These are phyloP conservation scores for Wallacemonas sp. DNA, from an alignment of 208 protist genomes.

Conservation along the genomic window DNA sequence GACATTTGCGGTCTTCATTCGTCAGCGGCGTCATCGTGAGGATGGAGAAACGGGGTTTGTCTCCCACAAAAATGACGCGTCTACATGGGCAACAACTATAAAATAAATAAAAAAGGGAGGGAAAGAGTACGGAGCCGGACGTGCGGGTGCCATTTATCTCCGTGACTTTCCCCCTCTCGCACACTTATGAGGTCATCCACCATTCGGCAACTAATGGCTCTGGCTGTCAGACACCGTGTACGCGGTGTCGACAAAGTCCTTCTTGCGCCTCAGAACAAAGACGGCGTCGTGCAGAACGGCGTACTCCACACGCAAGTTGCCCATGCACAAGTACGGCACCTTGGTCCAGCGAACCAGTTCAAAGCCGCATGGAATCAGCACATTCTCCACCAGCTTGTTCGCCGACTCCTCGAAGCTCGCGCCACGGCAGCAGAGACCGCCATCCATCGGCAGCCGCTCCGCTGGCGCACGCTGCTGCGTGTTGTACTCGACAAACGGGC, in stretches of 20 bases:
- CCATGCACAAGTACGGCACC: constrained; percentile 85
- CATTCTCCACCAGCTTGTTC: constrained; percentile 69
- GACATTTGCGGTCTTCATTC: not conserved
- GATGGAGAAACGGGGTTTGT: too few relatives aligned
- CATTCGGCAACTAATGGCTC: not conserved
- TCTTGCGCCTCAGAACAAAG: constrained; percentile 52
- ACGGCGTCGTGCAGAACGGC: constrained; percentile 80
- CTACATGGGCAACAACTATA: too few relatives aligned
- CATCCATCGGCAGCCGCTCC: constrained; percentile 77
- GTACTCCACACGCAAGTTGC: constrained; percentile 74
- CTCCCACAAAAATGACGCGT: too few relatives aligned
- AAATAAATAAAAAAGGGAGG: too few relatives aligned
- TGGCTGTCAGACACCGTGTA: not conserved
- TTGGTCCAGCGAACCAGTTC: constrained; percentile 82
- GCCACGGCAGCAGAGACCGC: constrained; percentile 74
- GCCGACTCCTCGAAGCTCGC: constrained; percentile 74
- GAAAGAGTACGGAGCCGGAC: too few relatives aligned
- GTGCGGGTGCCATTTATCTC: too few relatives aligned
- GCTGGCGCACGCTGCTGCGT: constrained; percentile 47
- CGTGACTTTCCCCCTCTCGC: too few relatives aligned
- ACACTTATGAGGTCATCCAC: not conserved
- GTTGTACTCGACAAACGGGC: constrained; percentile 83
- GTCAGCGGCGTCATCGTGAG: too few relatives aligned
- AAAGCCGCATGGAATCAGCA: constrained; percentile 74
- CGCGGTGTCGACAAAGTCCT: constrained; percentile 12